Base-by-base conservation (phyloP, 345 rosid species). In the Citrus trifoliata region DNA sequence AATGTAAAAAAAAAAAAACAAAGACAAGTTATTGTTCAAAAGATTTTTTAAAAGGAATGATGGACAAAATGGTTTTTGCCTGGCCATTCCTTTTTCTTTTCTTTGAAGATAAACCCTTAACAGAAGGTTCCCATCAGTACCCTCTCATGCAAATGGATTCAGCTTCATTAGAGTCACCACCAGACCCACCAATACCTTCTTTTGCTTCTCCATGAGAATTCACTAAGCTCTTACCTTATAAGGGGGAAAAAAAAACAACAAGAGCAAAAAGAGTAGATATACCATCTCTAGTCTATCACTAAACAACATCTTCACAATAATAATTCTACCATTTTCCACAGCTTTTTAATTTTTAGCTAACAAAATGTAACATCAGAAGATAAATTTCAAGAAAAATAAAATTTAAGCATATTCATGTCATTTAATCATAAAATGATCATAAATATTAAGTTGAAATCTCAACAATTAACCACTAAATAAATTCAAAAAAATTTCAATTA, bases 111-210 rank as follows among this genome's bases (percentile, higher is more conserved):
- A 83, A 74, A 75, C 85, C 83, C 78, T 86, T 92, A 8, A 32
- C 75, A 62, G 5, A 89, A 24, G 84, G 79, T 80, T 88, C 92
- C 88, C 85, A 51, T 86, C 83, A 56, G 84, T 71, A 76, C 82
- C 84, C 63, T 83, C 91, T 86, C 84, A 65, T 40, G 74, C 82
- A 25, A 87, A 81, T 30, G 75, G 81, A 89, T 81, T 92, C 95
- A 74, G 92, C 86, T 84, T 91, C 92, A 83, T 91, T 95, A 12
- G 99, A 92, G 58, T 90, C 94, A 82, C 93, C 89, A 66, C 89
- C 88, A 18, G 93, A 90, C 70, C 86, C 90, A 80, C 89, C 88
- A 76, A 83, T 76, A 81, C 84, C 87, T 83, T 85, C 87, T 84
- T 87, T 89, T 74, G 64, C 86, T 76, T 90, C 93, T 66, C 86